Evolutionary conservation across 768 basidiomycete species (phyloP).

Genomic region (Russula sp.): DNA sequence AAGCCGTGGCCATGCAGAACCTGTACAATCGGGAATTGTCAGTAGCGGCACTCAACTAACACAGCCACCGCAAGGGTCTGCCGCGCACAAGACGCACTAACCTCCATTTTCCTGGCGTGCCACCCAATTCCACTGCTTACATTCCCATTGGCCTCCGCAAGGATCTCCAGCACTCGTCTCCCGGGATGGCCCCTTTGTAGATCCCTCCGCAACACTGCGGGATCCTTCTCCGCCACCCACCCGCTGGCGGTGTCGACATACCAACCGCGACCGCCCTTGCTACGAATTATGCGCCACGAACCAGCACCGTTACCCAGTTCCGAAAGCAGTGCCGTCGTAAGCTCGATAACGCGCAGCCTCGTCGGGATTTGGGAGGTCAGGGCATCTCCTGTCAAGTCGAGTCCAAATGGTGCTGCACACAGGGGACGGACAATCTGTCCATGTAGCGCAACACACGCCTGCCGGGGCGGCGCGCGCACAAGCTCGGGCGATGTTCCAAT

Average conservation of each 20-base stretch:
- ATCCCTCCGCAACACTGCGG: slow-evolving; percentile 43
- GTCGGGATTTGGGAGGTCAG: slow-evolving; percentile 53
- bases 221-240: slow-evolving; percentile 55
- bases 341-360: slow-evolving; percentile 80
- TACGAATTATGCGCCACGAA: slow-evolving; percentile 84
- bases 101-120: slow-evolving; percentile 89
- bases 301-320: slow-evolving; percentile 76
- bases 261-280: slow-evolving; percentile 94
- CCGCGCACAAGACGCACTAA: slow-evolving; percentile 8
- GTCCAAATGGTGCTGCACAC: slow-evolving; percentile 73
- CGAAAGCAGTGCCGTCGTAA: slow-evolving; percentile 66
- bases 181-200: slow-evolving; percentile 55
- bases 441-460: slow-evolving; percentile 75
- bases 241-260: slow-evolving; percentile 86
- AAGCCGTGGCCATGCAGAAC: slow-evolving; percentile 87
- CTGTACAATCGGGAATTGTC: slow-evolving; percentile 10
- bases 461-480: slow-evolving; percentile 47
- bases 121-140: slow-evolving; percentile 92
- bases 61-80: neutral
- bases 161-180: slow-evolving; percentile 63
- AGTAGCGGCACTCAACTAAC: neutral
- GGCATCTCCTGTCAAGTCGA: slow-evolving; percentile 45
- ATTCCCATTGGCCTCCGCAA: slow-evolving; percentile 81
- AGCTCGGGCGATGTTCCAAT: slow-evolving; percentile 61
- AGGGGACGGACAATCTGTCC: slow-evolving; percentile 74